phyloP scores from a whole-genome alignment of 1,284 basidiomycete species.

The Pyrrhoderma lamaoense region DNA sequence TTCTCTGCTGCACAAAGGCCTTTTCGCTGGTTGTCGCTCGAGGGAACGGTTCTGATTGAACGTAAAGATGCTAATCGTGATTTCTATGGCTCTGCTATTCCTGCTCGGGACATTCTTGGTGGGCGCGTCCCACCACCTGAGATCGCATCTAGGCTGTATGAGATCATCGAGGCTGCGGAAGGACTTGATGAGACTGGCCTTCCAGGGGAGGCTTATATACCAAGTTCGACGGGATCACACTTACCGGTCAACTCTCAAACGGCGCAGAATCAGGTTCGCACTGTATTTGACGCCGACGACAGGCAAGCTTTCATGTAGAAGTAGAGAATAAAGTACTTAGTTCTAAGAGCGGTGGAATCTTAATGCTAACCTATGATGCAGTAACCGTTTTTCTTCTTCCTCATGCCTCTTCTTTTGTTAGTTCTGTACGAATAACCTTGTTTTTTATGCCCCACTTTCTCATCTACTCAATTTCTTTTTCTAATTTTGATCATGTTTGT shows the following conservation, averaged over 20 bases:
- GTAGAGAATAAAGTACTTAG: neutral
- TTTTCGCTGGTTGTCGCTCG: constrained; percentile 94
- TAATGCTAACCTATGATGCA: too few relatives aligned
- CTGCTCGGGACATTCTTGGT: constrained; percentile 83
- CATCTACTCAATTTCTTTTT: too few relatives aligned
- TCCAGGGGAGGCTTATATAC: constrained; percentile 77
- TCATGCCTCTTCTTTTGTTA: too few relatives aligned
- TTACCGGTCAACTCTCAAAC: constrained; percentile 33
- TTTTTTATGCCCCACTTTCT: too few relatives aligned
- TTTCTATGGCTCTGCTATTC: constrained; percentile 91
- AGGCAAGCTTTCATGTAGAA: constrained; percentile 5
- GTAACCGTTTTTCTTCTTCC: too few relatives aligned
- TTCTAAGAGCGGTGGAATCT: too few relatives aligned
- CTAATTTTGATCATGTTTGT: too few relatives aligned
- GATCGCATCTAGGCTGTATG: constrained; percentile 89
- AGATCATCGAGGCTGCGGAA: constrained; percentile 88
- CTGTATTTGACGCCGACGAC: constrained; percentile 17
- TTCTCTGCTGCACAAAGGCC: constrained; percentile 51
- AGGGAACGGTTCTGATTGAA: constrained; percentile 93
- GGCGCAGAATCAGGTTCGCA: constrained; percentile 4
- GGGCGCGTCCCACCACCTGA: constrained; percentile 95
- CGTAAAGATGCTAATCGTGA: constrained; percentile 91
- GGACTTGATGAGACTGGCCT: constrained; percentile 73
- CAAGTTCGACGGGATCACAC: constrained; percentile 56
- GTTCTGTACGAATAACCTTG: too few relatives aligned